Base-by-base conservation (phyloP, 768 basidiomycete genomes). In the Xanthoconium stramineum region DNA sequence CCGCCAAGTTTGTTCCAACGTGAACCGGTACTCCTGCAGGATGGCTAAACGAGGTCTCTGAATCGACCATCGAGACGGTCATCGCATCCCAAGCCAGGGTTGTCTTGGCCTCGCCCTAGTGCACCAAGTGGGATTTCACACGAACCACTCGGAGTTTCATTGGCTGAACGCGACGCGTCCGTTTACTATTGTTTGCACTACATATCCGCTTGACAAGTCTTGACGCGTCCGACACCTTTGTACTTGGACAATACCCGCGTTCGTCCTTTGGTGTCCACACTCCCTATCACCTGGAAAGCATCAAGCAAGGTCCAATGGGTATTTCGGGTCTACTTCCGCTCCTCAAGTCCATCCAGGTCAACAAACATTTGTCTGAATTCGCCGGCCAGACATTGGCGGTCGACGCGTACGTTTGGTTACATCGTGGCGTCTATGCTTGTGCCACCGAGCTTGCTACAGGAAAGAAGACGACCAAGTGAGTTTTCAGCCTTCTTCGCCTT, bases 401-500 rank as follows among this genome's bases (percentile, higher is more conserved):
- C 39, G 96, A 98, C 75, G 95, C 86, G 40, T 99, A 99, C 70
- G 94, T 94, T 54, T 94, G 92, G 92, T 76, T 95, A 38, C 92
- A 94, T 66, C 83, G 86, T 64, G 96, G 94, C 9, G 84, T 91
- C 8, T 94, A 90, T 69, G 79, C 89, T 1, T 99, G 97, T 74
- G 89, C 96, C 45, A 83, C 89, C 12, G 94, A 98, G 58, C 73
- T 99, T 43, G 94, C 93, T 12, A 90, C 85, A 0, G 94, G 94
- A 15, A 88, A 84, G 70, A 75, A 71, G 53, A 96, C 95, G 0
- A 83, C 81, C 55, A 95, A 86, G 94, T 96, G 64, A 76, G 88
- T 75, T 33, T 47, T 50, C 29, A 24, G 39, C 55, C 50, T 46
- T 50, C 4, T 6, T 12, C 10, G 13, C 13, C 11, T 38, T n/a